Evolutionary conservation across 2,329 filamentous ascomycete genomes (phyloP).

Genomic region (Cyphellophora attinorum): DNA sequence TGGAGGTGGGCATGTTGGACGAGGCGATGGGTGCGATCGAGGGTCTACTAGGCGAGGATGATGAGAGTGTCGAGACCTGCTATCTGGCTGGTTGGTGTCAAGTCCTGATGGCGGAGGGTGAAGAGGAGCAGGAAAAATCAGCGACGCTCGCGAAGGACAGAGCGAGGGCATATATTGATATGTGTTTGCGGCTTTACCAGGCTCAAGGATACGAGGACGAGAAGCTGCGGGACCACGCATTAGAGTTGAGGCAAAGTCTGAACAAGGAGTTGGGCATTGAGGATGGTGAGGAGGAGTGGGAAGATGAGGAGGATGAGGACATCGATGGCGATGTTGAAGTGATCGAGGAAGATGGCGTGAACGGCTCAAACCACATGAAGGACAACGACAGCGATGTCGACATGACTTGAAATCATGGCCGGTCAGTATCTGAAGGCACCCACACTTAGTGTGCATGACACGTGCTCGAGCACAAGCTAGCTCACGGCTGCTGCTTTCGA

Average conservation of each 20-base stretch:
- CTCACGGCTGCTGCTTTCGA: too few species aligned
- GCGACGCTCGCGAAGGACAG: constrained; percentile 34
- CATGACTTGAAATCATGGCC: constrained; percentile 12
- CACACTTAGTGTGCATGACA: too few species aligned
- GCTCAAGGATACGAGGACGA: constrained; percentile 63
- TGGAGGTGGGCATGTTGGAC: constrained; percentile 80
- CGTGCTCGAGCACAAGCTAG: too few species aligned
- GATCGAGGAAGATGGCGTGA: constrained; percentile 7
- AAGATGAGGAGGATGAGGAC: constrained; percentile 46
- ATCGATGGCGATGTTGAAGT: constrained; percentile 28
- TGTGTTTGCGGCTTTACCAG: constrained; percentile 69
- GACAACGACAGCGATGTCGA: constrained; percentile 12
- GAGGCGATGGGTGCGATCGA: constrained; percentile 80
- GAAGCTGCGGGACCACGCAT: constrained; percentile 32
- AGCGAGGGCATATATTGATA: constrained; percentile 64
- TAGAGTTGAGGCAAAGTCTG: constrained; percentile 41
- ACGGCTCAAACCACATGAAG: constrained; percentile 3
- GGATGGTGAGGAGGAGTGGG: constrained; percentile 41
- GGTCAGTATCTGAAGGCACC: too few species aligned
- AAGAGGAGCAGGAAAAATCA: constrained; percentile 28
- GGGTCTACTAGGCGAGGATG: constrained; percentile 75
- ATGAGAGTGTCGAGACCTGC: constrained; percentile 91
- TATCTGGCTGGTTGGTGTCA: constrained; percentile 94
- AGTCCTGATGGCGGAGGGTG: constrained; percentile 52
- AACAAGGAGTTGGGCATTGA: constrained; percentile 55